Conservation (phyloP, 139 green algal species). For the Coelastrella sp. region DNA sequence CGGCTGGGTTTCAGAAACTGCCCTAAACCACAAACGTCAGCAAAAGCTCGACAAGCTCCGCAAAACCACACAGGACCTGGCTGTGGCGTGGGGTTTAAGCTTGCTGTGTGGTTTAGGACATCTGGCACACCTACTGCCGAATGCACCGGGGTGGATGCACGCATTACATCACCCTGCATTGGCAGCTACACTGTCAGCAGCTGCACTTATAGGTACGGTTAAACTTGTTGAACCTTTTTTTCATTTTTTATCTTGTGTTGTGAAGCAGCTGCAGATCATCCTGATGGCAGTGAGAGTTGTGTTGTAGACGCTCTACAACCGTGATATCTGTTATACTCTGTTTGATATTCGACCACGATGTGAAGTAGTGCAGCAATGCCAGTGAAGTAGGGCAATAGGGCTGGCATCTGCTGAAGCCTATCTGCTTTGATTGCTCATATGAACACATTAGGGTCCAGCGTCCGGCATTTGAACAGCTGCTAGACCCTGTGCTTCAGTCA, state of each 20-base stretch:
- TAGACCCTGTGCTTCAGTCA: no score
- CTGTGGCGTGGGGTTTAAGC: conserved; percentile 83
- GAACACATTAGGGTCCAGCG: no score
- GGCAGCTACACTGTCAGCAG: conserved; percentile 80
- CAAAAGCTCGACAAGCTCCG: conserved; percentile 69
- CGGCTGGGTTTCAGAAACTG: conserved; percentile 39
- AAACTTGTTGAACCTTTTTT: not conserved
- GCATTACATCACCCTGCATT: conserved; percentile 77
- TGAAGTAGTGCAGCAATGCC: no score
- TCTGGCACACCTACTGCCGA: conserved; percentile 71
- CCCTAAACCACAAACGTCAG: conserved; percentile 70
- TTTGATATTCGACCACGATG: no score
- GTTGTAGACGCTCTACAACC: no score
- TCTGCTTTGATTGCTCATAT: no score
- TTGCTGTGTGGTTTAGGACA: conserved; percentile 85
- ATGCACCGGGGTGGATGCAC: conserved; percentile 72
- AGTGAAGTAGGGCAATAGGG: no score
- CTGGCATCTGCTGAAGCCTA: no score
- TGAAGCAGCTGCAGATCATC: not conserved
- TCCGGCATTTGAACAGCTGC: no score
- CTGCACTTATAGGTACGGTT: conserved; percentile 81
- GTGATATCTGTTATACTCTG: no score
- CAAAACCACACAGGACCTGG: conserved; percentile 73
- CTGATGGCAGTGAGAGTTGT: no score
- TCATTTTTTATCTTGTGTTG: not conserved